Evolutionary conservation across 2,329 filamentous ascomycete genomes (phyloP).

Genomic region (Helicocarpus griseus): DNA sequence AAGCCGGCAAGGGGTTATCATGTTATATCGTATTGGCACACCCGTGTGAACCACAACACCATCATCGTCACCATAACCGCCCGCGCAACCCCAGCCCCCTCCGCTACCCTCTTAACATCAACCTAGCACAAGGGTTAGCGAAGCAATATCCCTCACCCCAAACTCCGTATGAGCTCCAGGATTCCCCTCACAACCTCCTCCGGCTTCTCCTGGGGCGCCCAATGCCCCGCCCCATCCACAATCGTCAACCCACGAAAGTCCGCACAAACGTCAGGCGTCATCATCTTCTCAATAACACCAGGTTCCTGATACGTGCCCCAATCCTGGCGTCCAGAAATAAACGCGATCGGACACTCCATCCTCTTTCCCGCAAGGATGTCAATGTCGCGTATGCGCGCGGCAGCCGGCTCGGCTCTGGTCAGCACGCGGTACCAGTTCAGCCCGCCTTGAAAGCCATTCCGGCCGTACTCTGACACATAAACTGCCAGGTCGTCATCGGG

Average conservation of each 20-base stretch:
- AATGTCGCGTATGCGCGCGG: slow-evolving; percentile 40
- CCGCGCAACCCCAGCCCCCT: not conserved
- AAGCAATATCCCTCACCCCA: not conserved
- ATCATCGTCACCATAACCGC: not conserved
- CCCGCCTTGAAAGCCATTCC: slow-evolving; percentile 56
- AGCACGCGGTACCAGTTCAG: slow-evolving; percentile 56
- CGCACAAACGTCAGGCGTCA: slow-evolving; percentile 35
- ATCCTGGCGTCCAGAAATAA: slow-evolving; percentile 53
- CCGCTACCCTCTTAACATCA: not conserved
- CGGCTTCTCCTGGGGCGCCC: slow-evolving; percentile 59
- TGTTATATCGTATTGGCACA: too few species aligned
- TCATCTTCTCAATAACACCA: slow-evolving; percentile 51
- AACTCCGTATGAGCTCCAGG: slow-evolving; percentile 28
- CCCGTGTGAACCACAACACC: too few species aligned
- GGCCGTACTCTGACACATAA: slow-evolving; percentile 51
- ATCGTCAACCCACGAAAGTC: slow-evolving; percentile 45
- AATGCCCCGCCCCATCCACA: slow-evolving; percentile 56
- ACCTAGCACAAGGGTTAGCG: not conserved
- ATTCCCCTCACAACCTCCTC: slow-evolving; percentile 43
- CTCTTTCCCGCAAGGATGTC: slow-evolving; percentile 51
- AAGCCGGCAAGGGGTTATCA: too few species aligned
- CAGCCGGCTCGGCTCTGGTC: slow-evolving; percentile 42
- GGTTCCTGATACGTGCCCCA: slow-evolving; percentile 63
- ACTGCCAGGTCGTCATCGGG: slow-evolving; percentile 47
- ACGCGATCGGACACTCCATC: slow-evolving; percentile 52